phyloP scores from a whole-genome alignment of 2,329 filamentous ascomycete species.

The Alternaria triticimaculans region DNA sequence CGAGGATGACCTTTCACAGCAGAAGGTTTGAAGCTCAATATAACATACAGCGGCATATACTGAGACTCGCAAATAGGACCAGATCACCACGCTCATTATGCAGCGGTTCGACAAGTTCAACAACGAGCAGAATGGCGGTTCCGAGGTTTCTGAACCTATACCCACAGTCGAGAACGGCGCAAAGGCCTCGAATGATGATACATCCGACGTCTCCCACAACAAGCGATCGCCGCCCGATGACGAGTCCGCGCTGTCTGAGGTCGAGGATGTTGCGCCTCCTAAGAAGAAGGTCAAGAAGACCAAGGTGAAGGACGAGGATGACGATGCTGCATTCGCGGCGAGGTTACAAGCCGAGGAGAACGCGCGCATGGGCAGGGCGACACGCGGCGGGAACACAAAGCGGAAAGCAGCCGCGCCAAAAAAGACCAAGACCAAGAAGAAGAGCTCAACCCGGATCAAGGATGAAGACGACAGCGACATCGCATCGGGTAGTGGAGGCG shows the following conservation, averaged over 20 bases:
- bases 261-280: constrained; percentile 50
- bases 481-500: constrained; percentile 64
- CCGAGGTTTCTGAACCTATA: constrained; percentile 47
- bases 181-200: constrained; percentile 27
- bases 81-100: constrained; percentile 57
- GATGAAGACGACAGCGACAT: constrained; percentile 82
- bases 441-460: constrained; percentile 72
- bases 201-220: constrained; percentile 38
- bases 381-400: constrained; percentile 72
- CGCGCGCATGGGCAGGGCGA: constrained; percentile 68
- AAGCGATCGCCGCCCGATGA: constrained; percentile 53
- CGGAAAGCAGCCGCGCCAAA: constrained; percentile 64
- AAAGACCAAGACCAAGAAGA: constrained; percentile 72
- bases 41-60: neutral
- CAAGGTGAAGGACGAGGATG: constrained; percentile 73
- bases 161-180: constrained; percentile 48
- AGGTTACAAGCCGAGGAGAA: constrained; percentile 94
- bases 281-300: constrained; percentile 68
- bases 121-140: constrained; percentile 37
- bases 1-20: constrained; percentile 65
- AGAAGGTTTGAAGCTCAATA: constrained; percentile 60
- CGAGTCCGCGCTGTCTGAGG: constrained; percentile 52
- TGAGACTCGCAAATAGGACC: constrained; percentile 44
- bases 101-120: constrained; percentile 59
- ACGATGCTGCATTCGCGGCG: constrained; percentile 86